Evolutionary conservation across 1,284 basidiomycete genomes (phyloP).

Genomic region (Pseudozyma hubeiensis): DNA sequence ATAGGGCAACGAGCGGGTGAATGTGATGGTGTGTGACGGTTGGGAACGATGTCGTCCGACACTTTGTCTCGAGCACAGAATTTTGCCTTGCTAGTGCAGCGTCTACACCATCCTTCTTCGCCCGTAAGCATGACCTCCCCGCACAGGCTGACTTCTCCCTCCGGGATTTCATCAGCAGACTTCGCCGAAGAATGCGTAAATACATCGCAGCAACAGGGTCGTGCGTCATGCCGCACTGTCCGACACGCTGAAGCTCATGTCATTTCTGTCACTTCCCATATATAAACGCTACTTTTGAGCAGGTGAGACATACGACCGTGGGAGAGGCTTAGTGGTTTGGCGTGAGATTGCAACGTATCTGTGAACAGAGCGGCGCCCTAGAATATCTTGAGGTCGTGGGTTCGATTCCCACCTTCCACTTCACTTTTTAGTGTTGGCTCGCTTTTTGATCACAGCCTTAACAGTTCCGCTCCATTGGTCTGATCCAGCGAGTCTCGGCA

Average conservation of each 20-base stretch:
- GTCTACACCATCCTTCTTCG: too few species aligned
- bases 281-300: not conserved
- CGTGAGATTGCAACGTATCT: constrained; percentile 57
- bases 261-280: too few species aligned
- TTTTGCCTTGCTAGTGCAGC: too few species aligned
- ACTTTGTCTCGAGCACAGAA: not conserved
- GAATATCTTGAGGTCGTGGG: constrained; percentile 57
- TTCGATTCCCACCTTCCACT: constrained; percentile 61
- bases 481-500: too few species aligned
- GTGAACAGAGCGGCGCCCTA: constrained; percentile 11
- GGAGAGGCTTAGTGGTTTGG: constrained; percentile 62
- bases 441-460: too few species aligned
- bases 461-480: too few species aligned
- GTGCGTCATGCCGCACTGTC: not conserved
- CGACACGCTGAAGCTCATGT: not conserved
- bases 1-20: too few species aligned
- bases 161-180: not conserved
- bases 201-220: not conserved
- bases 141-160: too few species aligned
- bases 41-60: constrained; percentile 3
- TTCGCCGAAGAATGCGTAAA: not conserved
- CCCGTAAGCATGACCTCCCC: too few species aligned
- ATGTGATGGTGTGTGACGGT: not conserved
- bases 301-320: constrained; percentile 11
- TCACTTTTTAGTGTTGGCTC: constrained; percentile 5